Percentiles rank a stretch among this genome's conserved stretches.
These are phyloP conservation scores for Casaregolazyma suthepensis DNA, from an alignment of 1,139 yeast genomes.

Conservation along the genomic window DNA sequence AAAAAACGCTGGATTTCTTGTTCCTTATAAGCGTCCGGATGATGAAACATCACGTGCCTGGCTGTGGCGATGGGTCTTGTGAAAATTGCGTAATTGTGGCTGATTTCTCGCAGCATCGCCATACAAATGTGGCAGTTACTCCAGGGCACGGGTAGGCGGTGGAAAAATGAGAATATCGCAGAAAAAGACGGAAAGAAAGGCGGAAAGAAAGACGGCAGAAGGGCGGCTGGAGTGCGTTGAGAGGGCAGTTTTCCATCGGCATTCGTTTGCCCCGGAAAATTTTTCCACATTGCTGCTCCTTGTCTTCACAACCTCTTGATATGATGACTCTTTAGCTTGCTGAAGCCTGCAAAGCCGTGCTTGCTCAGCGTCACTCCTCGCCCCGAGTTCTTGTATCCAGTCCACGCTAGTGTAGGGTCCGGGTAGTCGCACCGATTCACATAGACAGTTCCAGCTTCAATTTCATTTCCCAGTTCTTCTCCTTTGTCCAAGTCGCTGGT, in stretches of 20 bases:
- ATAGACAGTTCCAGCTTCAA: slow-evolving; percentile 83
- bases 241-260: too few species aligned
- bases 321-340: slow-evolving; percentile 35
- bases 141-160: not conserved
- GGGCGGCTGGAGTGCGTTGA: too few species aligned
- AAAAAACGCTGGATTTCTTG: not conserved
- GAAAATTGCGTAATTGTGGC: slow-evolving; percentile 8
- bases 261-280: too few species aligned
- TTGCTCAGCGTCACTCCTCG: slow-evolving; percentile 46
- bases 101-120: not conserved
- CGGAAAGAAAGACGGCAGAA: too few species aligned
- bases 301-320: slow-evolving; percentile 21
- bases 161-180: not conserved
- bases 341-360: slow-evolving; percentile 32
- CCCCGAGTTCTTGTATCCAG: slow-evolving; percentile 77
- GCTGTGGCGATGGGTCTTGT: slow-evolving; percentile 5
- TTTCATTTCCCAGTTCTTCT: slow-evolving; percentile 56
- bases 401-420: slow-evolving; percentile 74
- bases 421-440: slow-evolving; percentile 82
- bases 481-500: slow-evolving; percentile 42
- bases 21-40: not conserved
- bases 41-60: slow-evolving; percentile 8
- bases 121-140: not conserved
- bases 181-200: not conserved
- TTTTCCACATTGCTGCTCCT: not conserved